These are phyloP conservation scores for Conidiobolus coronatus DNA, from an alignment of 371 early-diverging fungal genomes.

Conservation along the genomic window DNA sequence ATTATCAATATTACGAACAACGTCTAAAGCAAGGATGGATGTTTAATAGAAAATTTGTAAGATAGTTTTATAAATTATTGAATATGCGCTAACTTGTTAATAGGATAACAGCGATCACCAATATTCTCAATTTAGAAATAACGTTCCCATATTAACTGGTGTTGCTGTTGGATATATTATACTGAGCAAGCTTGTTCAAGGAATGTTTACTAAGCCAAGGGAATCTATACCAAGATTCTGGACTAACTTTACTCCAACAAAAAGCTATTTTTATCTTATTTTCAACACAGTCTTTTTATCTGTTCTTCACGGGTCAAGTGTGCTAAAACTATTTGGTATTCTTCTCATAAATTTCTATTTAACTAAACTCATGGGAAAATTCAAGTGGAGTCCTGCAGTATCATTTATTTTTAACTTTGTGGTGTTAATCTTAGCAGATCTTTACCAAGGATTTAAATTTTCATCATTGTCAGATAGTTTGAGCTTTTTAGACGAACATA, in stretches of 20 bases:
- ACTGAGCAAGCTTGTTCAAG: conserved; percentile 19
- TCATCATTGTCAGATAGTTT: neutral
- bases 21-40: conserved; percentile 28
- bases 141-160: conserved; percentile 31
- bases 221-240: conserved; percentile 10
- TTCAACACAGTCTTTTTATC: conserved; percentile 35
- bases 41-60: conserved; percentile 24
- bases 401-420: conserved; percentile 60
- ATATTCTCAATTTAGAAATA: conserved; percentile 50
- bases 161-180: conserved; percentile 22
- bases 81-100: neutral
- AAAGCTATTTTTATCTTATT: conserved; percentile 20
- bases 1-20: conserved; percentile 2
- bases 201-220: conserved; percentile 6
- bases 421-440: conserved; percentile 50
- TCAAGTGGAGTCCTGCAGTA: conserved; percentile 27
- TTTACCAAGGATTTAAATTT: conserved; percentile 45
- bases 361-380: conserved; percentile 21
- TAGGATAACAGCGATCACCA: conserved; percentile 73
- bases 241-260: conserved; percentile 10
- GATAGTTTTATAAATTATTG: neutral
- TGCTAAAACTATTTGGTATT: conserved; percentile 43
- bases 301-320: conserved; percentile 34
- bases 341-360: conserved; percentile 33
- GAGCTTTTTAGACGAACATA: conserved; percentile 21